Base-by-base conservation (phyloP, 129 eudicot genomes). In the Artemisia argyi region DNA sequence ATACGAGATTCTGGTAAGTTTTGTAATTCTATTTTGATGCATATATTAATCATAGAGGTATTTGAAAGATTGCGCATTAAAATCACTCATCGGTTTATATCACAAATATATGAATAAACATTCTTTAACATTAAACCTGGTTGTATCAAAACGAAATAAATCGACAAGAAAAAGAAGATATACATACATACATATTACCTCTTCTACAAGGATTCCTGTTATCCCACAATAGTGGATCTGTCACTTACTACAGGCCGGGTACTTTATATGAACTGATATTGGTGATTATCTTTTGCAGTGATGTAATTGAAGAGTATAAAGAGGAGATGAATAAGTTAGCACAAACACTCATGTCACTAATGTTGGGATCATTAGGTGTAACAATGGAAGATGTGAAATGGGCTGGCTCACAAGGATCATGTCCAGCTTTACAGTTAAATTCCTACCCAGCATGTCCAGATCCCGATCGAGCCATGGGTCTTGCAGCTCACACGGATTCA, bases 391-490 rank as follows among this genome's bases (percentile, higher is more conserved):
- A 89, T 60, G 81, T 85, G 0, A 77, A 87, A 24, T 89, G 93
- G 94, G 81, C 82, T 15, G 69, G 71, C 44, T 71, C 92, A 22
- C 65, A 62, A 18, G 81, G 82, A 0, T 79, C 88, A 10, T 65
- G 71, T 55, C 88, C 90, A 4, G 98, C 87, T 28, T 60, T 87
- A 26, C 98, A 92, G 19, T 48, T 92, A 44, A 92, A 92, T 59
- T 92, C 92, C 1, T 92, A 92, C 76, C 98, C 96, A 51, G 87
- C 85, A 3, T 92, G 96, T 66, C 98, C 96, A 0, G 96, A 92
- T 61, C 98, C 98, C 19, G 94, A 80, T 19, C 92, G 92, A 53
- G 96, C 98, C 68, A 92, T 89, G 92, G 96, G 94, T 60, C 89
- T 89, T 14, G 89, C 94, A 7, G 89, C 91, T 17, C 94, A 89